Percentiles rank a stretch among this genome's conserved stretches.
Evolutionary conservation across 495 filamentous ascomycete species (phyloP).

Genomic region (Podospora pseudopauciseta): DNA sequence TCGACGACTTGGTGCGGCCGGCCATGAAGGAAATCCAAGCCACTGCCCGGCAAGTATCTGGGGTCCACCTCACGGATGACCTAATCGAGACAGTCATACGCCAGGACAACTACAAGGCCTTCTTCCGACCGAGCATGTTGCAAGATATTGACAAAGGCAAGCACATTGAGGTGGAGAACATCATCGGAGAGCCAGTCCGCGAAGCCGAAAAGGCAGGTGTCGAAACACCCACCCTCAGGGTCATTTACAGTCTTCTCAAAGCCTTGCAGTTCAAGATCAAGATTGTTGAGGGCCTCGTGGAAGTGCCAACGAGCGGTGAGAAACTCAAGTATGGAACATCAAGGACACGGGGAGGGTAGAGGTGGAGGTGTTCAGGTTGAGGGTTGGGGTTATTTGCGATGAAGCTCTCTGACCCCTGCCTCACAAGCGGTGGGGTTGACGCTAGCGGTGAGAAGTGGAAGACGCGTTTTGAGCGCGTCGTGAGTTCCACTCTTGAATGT

Average conservation of each 20-base stretch:
- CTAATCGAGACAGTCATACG: slow-evolving; percentile 35
- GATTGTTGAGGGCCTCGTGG: slow-evolving; percentile 31
- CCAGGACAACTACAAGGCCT: slow-evolving; percentile 38
- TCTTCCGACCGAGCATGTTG: slow-evolving; percentile 46
- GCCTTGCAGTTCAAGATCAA: slow-evolving; percentile 41
- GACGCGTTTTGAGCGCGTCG: not conserved
- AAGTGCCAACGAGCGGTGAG: slow-evolving; percentile 2
- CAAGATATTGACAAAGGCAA: slow-evolving; percentile 45
- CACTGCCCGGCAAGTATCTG: slow-evolving; percentile 21
- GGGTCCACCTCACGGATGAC: slow-evolving; percentile 34
- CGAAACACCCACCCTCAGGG: slow-evolving; percentile 42
- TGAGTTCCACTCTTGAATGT: not conserved
- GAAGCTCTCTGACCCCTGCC: not conserved
- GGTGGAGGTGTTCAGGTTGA: not conserved
- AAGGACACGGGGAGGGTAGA: not conserved
- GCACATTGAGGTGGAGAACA: slow-evolving; percentile 52
- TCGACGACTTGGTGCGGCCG: slow-evolving; percentile 24
- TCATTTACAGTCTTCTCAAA: slow-evolving; percentile 43
- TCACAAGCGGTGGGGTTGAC: not conserved
- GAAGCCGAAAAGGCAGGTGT: slow-evolving; percentile 45
- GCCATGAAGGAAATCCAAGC: slow-evolving; percentile 26
- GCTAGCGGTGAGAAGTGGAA: not conserved
- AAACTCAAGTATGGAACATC: slow-evolving; percentile 16
- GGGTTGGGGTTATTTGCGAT: not conserved
- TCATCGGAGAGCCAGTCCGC: slow-evolving; percentile 50